These are phyloP conservation scores for Aspergillus campestris DNA, from an alignment of 495 filamentous ascomycete genomes.

Conservation along the genomic window DNA sequence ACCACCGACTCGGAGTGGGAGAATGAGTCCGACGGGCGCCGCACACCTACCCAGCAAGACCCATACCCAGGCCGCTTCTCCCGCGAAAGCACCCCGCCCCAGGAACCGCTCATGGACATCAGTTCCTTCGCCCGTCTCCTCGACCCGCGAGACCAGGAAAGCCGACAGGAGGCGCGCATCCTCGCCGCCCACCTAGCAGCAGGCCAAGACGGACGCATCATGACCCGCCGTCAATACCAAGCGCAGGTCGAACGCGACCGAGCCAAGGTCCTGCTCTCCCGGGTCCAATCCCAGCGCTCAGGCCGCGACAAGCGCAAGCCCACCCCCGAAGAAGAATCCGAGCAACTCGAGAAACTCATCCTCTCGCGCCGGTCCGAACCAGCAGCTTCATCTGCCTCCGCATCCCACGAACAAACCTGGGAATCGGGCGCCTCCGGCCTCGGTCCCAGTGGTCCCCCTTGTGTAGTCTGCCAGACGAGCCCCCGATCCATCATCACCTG, in stretches of 20 bases:
- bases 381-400: constrained; percentile 9
- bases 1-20: constrained; percentile 51
- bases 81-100: constrained; percentile 49
- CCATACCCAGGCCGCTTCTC: constrained; percentile 35
- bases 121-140: constrained; percentile 71
- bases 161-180: constrained; percentile 70
- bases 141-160: constrained; percentile 67
- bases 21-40: constrained; percentile 49
- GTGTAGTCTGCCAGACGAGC: constrained; percentile 85
- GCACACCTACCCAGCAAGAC: constrained; percentile 62
- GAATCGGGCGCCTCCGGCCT: constrained; percentile 60
- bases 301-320: constrained; percentile 29
- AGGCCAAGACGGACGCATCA: constrained; percentile 42
- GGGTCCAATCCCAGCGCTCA: constrained; percentile 18
- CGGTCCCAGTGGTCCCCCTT: constrained; percentile 70
- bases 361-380: constrained; percentile 45
- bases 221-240: constrained; percentile 74
- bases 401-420: constrained; percentile 39
- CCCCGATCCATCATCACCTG: constrained; percentile 88
- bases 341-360: constrained; percentile 74
- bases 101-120: constrained; percentile 57
- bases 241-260: constrained; percentile 55
- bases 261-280: constrained; percentile 53
- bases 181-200: constrained; percentile 72
- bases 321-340: constrained; percentile 65